Percentiles rank a stretch among this genome's conserved stretches.
Evolutionary conservation across 768 basidiomycete genomes (phyloP).

Genomic region (Xerocomus brunneocitrinus): DNA sequence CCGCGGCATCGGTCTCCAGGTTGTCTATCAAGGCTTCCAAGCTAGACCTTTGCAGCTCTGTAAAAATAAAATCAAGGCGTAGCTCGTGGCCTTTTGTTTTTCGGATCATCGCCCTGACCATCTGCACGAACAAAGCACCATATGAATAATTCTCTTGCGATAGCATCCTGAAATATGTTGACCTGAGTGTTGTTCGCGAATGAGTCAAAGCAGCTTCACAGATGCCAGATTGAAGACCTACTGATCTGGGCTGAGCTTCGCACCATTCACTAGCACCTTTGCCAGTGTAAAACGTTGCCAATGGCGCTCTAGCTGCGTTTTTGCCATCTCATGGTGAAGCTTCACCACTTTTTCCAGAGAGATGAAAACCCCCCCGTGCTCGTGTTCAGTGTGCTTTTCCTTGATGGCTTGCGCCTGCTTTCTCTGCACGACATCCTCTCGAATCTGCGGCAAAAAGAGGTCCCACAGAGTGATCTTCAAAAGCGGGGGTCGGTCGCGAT

Average conservation of each 20-base stretch:
- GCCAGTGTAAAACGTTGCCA: background rate
- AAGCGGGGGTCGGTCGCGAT: slow-evolving; percentile 3
- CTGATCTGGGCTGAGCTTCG: background rate
- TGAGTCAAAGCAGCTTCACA: too few species aligned
- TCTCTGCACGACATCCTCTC: background rate
- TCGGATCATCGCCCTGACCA: background rate
- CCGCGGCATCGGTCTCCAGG: background rate
- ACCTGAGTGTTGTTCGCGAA: too few species aligned
- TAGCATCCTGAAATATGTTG: too few species aligned
- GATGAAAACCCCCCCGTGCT: background rate
- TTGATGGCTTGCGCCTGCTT: background rate
- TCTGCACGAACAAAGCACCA: background rate
- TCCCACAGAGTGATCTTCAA: slow-evolving; percentile 3
- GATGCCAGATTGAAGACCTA: background rate
- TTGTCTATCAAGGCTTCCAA: background rate
- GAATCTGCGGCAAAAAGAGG: background rate
- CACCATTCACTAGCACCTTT: slow-evolving; percentile 4
- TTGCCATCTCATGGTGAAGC: background rate
- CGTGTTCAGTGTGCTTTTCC: background rate
- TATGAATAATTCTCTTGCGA: too few species aligned
- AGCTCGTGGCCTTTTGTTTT: background rate
- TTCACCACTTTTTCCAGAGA: background rate
- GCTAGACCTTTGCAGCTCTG: background rate
- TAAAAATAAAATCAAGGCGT: background rate
- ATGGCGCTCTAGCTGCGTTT: background rate